phyloP scores from a whole-genome alignment of 2,329 filamentous ascomycete genomes.

The Tympanopsis confertula region DNA sequence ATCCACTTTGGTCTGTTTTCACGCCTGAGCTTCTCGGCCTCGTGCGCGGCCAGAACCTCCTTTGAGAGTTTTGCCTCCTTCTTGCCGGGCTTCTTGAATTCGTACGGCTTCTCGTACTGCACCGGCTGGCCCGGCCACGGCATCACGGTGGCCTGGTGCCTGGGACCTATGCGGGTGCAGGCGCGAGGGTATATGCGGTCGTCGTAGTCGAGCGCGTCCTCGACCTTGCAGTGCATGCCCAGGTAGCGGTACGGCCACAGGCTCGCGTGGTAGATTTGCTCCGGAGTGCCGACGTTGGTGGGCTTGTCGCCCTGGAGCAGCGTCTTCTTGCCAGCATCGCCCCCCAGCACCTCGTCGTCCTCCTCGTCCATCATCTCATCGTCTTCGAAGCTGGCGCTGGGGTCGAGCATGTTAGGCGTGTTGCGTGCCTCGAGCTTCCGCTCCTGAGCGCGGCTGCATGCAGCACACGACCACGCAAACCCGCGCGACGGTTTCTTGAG shows the following conservation, averaged over 20 bases:
- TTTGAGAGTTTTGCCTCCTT: conserved; percentile 70
- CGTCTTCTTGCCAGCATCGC: conserved; percentile 50
- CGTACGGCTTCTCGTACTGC: conserved; percentile 78
- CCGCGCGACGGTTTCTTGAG: conserved; percentile 93
- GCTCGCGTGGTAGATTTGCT: conserved; percentile 84
- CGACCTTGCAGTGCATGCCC: conserved; percentile 86
- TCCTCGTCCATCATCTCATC: conserved; percentile 61
- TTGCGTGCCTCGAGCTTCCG: conserved; percentile 81
- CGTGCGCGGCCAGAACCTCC: conserved; percentile 66
- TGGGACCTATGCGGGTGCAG: conserved; percentile 82
- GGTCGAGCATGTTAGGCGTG: conserved; percentile 64
- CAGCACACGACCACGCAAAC: conserved; percentile 94
- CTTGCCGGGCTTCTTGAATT: conserved; percentile 73
- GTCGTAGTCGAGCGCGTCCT: conserved; percentile 92
- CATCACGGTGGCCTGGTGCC: conserved; percentile 77
- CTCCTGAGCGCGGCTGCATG: conserved; percentile 92
- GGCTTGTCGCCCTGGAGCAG: conserved; percentile 44
- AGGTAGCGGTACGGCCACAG: conserved; percentile 95
- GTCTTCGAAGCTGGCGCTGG: conserved; percentile 47
- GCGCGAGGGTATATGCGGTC: conserved; percentile 94
- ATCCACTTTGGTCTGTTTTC: conserved; percentile 86
- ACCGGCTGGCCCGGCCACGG: conserved; percentile 80
- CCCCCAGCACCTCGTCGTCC: conserved; percentile 50
- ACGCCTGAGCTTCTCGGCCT: conserved; percentile 68
- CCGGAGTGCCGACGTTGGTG: conserved; percentile 56